Conservation (phyloP, 441 rosid genomes). For the Flueggea neowawraea region DNA sequence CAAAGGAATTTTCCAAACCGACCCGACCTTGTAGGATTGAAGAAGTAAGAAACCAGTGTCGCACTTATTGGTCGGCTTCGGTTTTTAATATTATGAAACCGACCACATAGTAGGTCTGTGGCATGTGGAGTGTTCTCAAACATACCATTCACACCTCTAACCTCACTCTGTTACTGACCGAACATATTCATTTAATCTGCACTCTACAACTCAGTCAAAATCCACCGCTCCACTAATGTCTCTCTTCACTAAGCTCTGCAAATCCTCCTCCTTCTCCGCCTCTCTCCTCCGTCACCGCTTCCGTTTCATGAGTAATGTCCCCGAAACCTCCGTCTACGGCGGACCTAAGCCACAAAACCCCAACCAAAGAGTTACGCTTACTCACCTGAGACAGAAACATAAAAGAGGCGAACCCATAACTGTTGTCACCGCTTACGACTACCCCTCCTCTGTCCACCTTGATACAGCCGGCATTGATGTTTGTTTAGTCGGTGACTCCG, state of each 20-base stretch:
- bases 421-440: slow-evolving; percentile 85
- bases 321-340: slow-evolving; percentile 75
- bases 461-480: slow-evolving; percentile 84
- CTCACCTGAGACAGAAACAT: slow-evolving; percentile 62
- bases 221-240: slow-evolving; percentile 9
- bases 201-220: too few relatives aligned
- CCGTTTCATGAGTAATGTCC: slow-evolving; percentile 60
- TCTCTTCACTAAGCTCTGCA: slow-evolving; percentile 5
- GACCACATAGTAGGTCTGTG: too few relatives aligned
- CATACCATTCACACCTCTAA: too few relatives aligned
- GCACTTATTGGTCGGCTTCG: too few relatives aligned
- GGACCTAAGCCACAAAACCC: slow-evolving; percentile 69
- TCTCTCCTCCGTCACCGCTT: slow-evolving; percentile 3
- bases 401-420: slow-evolving; percentile 67
- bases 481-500: slow-evolving; percentile 91
- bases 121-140: too few relatives aligned
- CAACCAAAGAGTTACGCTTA: slow-evolving; percentile 59
- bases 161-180: too few relatives aligned
- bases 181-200: too few relatives aligned
- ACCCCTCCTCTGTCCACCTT: slow-evolving; percentile 86
- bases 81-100: too few relatives aligned
- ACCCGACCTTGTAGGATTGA: too few relatives aligned
- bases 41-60: too few relatives aligned
- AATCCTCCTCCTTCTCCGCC: not conserved
- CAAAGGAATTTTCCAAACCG: too few relatives aligned